Conservation (phyloP, 495 filamentous ascomycete species). For the Hypoxylon lenormandii region DNA sequence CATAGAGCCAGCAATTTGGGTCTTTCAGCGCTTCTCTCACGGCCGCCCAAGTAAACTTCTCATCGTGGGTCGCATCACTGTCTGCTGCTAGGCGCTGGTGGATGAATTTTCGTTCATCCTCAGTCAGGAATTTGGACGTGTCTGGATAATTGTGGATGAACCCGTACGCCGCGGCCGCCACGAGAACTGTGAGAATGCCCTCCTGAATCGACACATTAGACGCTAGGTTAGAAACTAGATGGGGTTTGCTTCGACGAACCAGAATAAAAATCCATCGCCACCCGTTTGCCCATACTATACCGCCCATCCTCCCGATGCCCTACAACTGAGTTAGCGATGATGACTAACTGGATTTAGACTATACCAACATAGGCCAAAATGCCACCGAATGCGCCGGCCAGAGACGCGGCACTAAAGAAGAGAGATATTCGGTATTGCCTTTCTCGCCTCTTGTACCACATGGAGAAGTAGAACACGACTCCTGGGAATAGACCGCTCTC, state of each 20-base stretch:
- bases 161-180: constrained; percentile 72
- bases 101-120: constrained; percentile 71
- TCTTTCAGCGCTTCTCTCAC: constrained; percentile 74
- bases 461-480: constrained; percentile 84
- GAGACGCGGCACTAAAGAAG: constrained; percentile 78
- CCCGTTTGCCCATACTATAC: constrained; percentile 72
- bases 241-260: constrained; percentile 55
- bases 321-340: constrained; percentile 47
- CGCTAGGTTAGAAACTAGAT: background rate
- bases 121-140: constrained; percentile 74
- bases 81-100: constrained; percentile 70
- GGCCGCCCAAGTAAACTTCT: constrained; percentile 74
- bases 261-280: constrained; percentile 90
- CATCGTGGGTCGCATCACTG: constrained; percentile 70
- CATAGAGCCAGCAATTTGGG: constrained; percentile 80
- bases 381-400: constrained; percentile 84
- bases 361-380: constrained; percentile 71
- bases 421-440: constrained; percentile 76
- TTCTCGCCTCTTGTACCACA: constrained; percentile 84
- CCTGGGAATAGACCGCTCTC: constrained; percentile 76
- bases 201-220: constrained; percentile 60
- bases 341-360: background rate
- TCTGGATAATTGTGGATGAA: constrained; percentile 80
- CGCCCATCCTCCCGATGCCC: constrained; percentile 71
- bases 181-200: constrained; percentile 74